A percentile compares a stretch with the other conserved stretches of the same genome.
Evolutionary conservation across 2,329 filamentous ascomycete species (phyloP).

Genomic region (Pyrenochaeta sp.): DNA sequence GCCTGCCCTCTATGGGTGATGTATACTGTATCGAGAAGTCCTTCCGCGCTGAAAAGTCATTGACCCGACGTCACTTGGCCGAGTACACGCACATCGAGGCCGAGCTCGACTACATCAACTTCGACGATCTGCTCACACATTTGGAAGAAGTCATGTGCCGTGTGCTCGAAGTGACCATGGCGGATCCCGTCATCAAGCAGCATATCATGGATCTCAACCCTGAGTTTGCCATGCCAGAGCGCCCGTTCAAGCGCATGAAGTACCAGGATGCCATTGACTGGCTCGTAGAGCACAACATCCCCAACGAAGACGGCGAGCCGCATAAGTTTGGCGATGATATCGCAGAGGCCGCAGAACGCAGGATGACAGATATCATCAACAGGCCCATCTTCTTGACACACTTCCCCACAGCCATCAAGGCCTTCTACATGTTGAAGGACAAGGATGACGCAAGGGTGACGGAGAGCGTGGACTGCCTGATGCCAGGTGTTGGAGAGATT

Average conservation of each 20-base stretch:
- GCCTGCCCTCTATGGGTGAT: slow-evolving; percentile 86
- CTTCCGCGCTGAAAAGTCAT: slow-evolving; percentile 95
- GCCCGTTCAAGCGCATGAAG: slow-evolving; percentile 93
- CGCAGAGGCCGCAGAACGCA: slow-evolving; percentile 93
- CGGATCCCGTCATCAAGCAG: slow-evolving; percentile 73
- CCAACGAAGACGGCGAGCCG: slow-evolving; percentile 88
- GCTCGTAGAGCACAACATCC: slow-evolving; percentile 88
- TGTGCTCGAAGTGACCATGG: slow-evolving; percentile 79
- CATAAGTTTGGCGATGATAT: slow-evolving; percentile 97
- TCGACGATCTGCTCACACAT: slow-evolving; percentile 85
- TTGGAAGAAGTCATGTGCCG: slow-evolving; percentile 87
- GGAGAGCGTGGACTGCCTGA: slow-evolving; percentile 84
- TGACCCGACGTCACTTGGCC: slow-evolving; percentile 91
- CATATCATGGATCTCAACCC: slow-evolving; percentile 91
- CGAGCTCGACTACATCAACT: slow-evolving; percentile 94
- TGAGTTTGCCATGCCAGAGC: slow-evolving; percentile 78
- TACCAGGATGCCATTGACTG: slow-evolving; percentile 94
- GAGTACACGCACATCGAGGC: slow-evolving; percentile 98
- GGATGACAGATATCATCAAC: slow-evolving; percentile 98
- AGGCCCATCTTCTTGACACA: slow-evolving; percentile 94
- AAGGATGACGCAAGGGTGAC: slow-evolving; percentile 80
- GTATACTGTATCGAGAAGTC: slow-evolving; percentile 99
- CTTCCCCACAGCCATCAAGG: slow-evolving; percentile 97
- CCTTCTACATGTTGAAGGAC: slow-evolving; percentile 98
- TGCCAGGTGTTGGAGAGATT: slow-evolving; percentile 97